A percentile compares a stretch with the other conserved stretches of the same genome.
Evolutionary conservation across 176 grass and related monocot species (phyloP).

Genomic region (Elymus sibiricus): DNA sequence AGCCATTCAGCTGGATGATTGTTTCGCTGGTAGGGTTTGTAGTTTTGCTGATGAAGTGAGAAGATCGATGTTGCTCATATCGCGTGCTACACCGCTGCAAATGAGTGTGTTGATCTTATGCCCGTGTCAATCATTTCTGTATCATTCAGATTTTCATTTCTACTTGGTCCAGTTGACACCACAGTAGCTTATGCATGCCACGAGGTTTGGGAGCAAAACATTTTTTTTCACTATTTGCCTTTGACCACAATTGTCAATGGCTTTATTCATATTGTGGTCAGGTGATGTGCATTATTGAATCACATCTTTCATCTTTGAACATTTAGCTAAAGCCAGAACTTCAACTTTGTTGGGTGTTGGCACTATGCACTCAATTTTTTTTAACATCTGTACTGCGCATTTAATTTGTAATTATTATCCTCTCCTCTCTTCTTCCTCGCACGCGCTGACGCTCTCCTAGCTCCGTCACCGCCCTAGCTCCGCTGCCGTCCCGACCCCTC

Average conservation of each 20-base stretch:
- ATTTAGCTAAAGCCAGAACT: background rate
- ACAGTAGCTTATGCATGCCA: background rate
- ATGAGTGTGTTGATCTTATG: background rate
- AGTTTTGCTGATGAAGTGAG: slow-evolving; percentile 52
- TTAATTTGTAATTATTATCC: background rate
- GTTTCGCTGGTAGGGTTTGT: slow-evolving; percentile 52
- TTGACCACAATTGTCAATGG: background rate
- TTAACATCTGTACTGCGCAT: background rate
- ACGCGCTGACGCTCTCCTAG: too few species aligned
- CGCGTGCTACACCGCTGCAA: background rate
- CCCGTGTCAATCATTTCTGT: background rate
- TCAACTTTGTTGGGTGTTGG: background rate
- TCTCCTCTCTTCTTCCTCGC: too few species aligned
- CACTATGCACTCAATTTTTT: background rate
- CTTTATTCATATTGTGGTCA: background rate
- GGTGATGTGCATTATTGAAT: background rate
- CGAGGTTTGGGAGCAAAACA: background rate
- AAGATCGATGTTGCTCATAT: background rate
- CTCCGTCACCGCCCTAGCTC: too few species aligned
- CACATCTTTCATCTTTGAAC: background rate
- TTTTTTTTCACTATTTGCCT: background rate
- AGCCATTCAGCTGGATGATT: slow-evolving; percentile 26
- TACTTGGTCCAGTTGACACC: background rate
- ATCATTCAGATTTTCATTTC: slow-evolving; percentile 4
- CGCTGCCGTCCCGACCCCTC: too few species aligned